Base-by-base conservation (phyloP, 2,329 filamentous ascomycete species). In the Ustilaginoidea virens region DNA sequence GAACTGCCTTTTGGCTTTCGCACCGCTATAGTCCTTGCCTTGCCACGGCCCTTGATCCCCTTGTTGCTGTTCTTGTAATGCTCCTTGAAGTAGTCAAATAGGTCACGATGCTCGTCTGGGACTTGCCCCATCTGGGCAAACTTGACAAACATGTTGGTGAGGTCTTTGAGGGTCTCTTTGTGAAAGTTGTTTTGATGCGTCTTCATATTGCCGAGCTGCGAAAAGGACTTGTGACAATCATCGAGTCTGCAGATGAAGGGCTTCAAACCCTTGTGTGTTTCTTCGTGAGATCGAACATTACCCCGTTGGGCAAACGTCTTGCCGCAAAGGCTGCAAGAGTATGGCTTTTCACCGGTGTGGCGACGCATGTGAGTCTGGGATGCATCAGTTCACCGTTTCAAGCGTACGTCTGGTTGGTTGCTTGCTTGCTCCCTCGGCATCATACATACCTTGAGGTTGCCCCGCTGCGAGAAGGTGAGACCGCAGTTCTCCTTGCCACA, bases 21-120 rank as follows among this genome's bases (percentile, higher is more conserved):
- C 13, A 43, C 45, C 7, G 46, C 45, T 30, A 85, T 77, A 33
- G 73, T 74, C 32, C 82, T 66, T 41, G 86, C 80, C 48, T 87
- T 90, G 24, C 90, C 90, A 25, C 90, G 74, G 8, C 90, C 90
- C 55, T 94, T 96, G 61, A 96, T 94, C 2, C 90, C 90, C 53
- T 93, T 93, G 66, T 96, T 96, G 56, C 80, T 86, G 56, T 96
- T 92, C 61, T 92, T 93, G 66, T 93, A 94, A n/a, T 93, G 63
- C 1, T 66, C 66, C 4, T 75, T 69, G 47, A 96, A 90, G 56
- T 93, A 92, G 40, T 79, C 70, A 61, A 80, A 83, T 28, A 94
- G 61, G 34, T 83, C 76, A 36, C 70, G 74, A 43, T 94, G 82
- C 5, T 56, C 52, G 21, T 74, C 64, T 0, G 67, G 60, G n/a